Base-by-base conservation (phyloP, 345 rosid genomes). In the Syzygium jambos region DNA sequence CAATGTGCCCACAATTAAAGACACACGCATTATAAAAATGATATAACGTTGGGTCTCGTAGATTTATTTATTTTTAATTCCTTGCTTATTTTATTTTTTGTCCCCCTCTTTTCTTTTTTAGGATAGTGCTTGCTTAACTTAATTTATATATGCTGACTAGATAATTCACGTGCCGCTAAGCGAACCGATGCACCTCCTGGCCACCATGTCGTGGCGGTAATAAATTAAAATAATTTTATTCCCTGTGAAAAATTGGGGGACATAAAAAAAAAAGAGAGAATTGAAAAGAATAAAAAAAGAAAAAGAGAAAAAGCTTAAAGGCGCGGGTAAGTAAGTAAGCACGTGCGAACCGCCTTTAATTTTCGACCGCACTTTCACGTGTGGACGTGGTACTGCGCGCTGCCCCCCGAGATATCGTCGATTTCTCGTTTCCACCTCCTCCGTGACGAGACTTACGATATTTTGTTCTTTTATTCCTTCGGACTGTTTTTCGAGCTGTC, bases 321-420 rank as follows among this genome's bases (percentile, higher is more conserved):
- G 46, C 46, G 6, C 1, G 46, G 46, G 46, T 6, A 43, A 43
- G 80, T 4, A 19, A 73, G 80, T 34, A 9, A 34, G 46, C 80
- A 73, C 80, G 49, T 73, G 80, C 80, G 80, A 19, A 73, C 80
- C 0, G 13, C 80, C 80, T 73, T 73, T 73, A 73, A 10, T 73
- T 73, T 73, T 73, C 46, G 80, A 73, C 80, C 80, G 19, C 80
- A 9, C 80, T 34, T 73, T 73, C 80, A 73, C 80, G 49, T 34
- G 46, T 73, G 80, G 80, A 19, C 80, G 46, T 34, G 80, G 25
- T 73, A 46, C 46, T 2, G 14, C 27, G 15, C 46, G 46, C 65
- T 2, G 13, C 25, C 1, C 51, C 82, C 80, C 80, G 49, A 34
- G 43, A 73, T 73, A 9, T 34, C 49, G 25, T 34, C 80, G 19